Evolutionary conservation across 345 rosid species (phyloP), one percentile per base, ranked within the genome.

Genomic region (Eucalyptus cloeziana): DNA sequence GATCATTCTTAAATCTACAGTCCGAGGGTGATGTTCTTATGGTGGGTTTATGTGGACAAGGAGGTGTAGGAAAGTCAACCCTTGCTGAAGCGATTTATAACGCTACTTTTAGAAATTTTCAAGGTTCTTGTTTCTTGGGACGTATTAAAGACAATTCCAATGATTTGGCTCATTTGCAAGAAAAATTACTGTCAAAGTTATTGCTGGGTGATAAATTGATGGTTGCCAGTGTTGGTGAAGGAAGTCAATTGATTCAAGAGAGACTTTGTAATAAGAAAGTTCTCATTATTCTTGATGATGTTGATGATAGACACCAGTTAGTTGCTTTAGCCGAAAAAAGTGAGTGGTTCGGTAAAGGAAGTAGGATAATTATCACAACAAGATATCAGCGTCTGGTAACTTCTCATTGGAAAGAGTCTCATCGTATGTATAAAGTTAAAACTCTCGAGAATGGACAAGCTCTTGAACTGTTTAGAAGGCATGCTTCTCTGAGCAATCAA

Each of bases 1-100:
- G 81, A 47, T 86, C 88, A 54, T 14, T 90, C 30, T 13, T 93
- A 86, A 21, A 83, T 85, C 27, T 86, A 45, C n/a, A 43, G 27
- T 17, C 87, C 24, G 37, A 17, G 22, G 5, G 0, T 49, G 87
- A 90, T 87, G 88, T 52, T 33, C 86, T 89, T 85, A 25, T 24
- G 21, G 93, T 22, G 94, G 95, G 21, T 87, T 95, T 27, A 90
- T 91, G 86, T 94, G 95, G 5, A 91, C 91, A 89, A 93, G 93
- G 33, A 60, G 95, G 97, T 9, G 90, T 93, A 19, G 97, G 97
- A 1, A 95, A 94, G 88, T 93, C 95, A 33, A 93, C 93, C 43
- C 86, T 93, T 5, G 93, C 97, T 5, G 76, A 86, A 58, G 90
- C 87, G 13, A 56, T 93, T 10, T 92, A 87, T 49, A 89, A 91